Evolutionary conservation across 108 stramenopile genomes (phyloP).

Genomic region (Cyclotella sp.): DNA sequence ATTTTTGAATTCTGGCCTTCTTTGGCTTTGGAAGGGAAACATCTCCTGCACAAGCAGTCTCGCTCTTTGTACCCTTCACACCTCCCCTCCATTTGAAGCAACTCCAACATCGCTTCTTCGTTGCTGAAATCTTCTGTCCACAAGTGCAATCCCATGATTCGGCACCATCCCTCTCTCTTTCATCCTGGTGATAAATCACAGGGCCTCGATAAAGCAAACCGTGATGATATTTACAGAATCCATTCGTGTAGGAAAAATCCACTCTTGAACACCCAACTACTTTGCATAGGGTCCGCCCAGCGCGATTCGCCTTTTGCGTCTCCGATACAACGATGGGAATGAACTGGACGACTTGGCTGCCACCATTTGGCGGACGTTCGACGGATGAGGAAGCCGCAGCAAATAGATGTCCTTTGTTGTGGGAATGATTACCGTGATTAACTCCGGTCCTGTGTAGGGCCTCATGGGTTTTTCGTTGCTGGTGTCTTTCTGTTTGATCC

Average conservation of each 20-base stretch:
- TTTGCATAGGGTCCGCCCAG: constrained; percentile 15
- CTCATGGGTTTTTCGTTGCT: too few relatives aligned
- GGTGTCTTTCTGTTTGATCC: too few relatives aligned
- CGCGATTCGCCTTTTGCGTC: constrained; percentile 1
- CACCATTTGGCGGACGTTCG: too few relatives aligned
- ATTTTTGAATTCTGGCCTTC: background rate
- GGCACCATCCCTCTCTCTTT: background rate
- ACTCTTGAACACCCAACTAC: constrained; percentile 12
- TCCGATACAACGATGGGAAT: constrained; percentile 6
- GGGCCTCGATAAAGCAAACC: background rate
- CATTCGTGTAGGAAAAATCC: constrained; percentile 1
- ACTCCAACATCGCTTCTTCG: constrained; percentile 12
- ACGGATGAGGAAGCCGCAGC: too few relatives aligned
- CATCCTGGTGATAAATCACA: background rate
- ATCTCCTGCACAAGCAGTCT: background rate
- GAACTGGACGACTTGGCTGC: constrained; percentile 2
- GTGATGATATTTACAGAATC: constrained; percentile 7
- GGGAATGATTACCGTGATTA: too few relatives aligned
- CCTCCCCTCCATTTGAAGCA: constrained; percentile 19
- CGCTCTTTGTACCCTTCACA: background rate
- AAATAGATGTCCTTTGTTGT: too few relatives aligned
- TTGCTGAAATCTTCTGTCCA: background rate
- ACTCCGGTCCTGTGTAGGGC: too few relatives aligned
- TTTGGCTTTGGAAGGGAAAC: background rate
- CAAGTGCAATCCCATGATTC: constrained; percentile 6